Conservation (phyloP, 257 asterid genomes). For the Ilex asprella region DNA sequence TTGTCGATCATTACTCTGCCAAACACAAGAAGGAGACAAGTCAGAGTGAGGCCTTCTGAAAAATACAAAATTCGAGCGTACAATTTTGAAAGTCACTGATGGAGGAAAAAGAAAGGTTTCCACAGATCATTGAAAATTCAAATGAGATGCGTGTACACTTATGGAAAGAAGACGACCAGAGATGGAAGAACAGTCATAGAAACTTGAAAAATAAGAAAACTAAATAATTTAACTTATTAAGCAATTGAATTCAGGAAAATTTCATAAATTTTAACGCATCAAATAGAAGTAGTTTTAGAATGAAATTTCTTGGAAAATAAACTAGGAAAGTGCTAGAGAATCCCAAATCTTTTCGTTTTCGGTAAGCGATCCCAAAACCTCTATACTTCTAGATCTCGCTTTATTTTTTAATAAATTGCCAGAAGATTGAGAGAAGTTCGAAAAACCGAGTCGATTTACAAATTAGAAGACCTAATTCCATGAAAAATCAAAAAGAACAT, state of each 20-base stretch:
- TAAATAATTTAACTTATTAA: background rate
- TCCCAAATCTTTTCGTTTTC: no score
- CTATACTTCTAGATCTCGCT: no score
- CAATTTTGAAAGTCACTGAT: background rate
- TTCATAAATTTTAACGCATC: background rate
- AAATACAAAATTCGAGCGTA: background rate
- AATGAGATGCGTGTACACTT: background rate
- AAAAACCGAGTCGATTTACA: no score
- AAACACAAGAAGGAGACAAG: slow-evolving; percentile 11
- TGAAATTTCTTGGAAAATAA: no score
- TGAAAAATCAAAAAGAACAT: background rate
- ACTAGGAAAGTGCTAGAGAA: background rate
- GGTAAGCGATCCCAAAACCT: no score
- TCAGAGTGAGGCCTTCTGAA: slow-evolving; percentile 28
- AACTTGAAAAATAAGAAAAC: background rate
- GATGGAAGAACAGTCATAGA: background rate
- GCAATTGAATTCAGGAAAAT: background rate
- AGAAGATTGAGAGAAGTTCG: no score
- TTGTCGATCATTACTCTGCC: slow-evolving; percentile 95
- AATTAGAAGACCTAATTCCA: no score
- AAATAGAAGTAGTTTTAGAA: background rate
- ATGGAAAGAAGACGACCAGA: background rate
- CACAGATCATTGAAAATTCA: background rate
- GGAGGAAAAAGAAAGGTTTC: background rate
- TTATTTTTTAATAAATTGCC: no score